These are phyloP conservation scores for Cladosporium phlei DNA, from an alignment of 2,329 filamentous ascomycete genomes.

Conservation along the genomic window DNA sequence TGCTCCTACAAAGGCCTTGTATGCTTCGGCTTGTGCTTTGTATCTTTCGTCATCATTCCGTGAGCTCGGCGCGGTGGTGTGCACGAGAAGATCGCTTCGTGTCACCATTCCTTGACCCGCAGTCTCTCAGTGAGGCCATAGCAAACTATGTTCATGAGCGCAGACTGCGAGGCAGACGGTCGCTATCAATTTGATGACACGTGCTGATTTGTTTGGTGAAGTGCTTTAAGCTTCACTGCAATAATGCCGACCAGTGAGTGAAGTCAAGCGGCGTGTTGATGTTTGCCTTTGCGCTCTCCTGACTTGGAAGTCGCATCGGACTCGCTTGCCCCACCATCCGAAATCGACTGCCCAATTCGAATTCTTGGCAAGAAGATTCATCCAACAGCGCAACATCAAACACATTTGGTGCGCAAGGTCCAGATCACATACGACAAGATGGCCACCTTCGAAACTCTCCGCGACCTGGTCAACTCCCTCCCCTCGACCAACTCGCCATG, in stretches of 20 bases:
- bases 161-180: no score
- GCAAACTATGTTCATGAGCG: not conserved
- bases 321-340: no score
- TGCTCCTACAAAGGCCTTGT: constrained; percentile 31
- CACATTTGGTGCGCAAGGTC: constrained; percentile 10
- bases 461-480: constrained; percentile 45
- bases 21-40: constrained; percentile 37
- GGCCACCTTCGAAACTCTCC: constrained; percentile 41
- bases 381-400: no score
- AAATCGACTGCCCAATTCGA: no score
- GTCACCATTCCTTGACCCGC: constrained; percentile 11
- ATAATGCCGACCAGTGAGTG: no score
- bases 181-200: no score
- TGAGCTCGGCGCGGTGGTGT: constrained; percentile 42
- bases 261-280: no score
- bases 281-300: no score
- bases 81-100: constrained; percentile 40
- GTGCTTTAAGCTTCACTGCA: no score
- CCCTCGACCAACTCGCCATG: constrained; percentile 51
- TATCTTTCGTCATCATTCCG: constrained; percentile 40
- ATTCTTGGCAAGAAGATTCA: no score
- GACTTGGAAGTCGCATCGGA: no score
- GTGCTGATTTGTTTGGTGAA: no score
- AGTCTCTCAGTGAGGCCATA: constrained; percentile 8
- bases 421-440: constrained; percentile 30